Evolutionary conservation across 2,329 filamentous ascomycete genomes (phyloP), one percentile per base, ranked within the genome.

Genomic region (Colletotrichum tanaceti): DNA sequence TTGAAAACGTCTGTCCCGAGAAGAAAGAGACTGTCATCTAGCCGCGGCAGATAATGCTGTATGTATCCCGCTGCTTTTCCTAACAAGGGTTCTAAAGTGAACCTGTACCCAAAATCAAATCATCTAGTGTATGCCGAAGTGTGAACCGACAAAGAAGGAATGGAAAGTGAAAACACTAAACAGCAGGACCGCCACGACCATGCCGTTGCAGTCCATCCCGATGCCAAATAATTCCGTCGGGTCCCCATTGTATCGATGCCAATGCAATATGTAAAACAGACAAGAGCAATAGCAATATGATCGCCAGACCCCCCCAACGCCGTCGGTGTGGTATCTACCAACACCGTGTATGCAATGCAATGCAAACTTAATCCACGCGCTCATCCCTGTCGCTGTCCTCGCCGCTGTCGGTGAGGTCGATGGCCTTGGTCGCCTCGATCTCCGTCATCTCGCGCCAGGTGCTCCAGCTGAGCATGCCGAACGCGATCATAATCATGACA

Each of bases 391-490:
- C 83, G 47, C 73, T 77, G 60, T 85, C 82, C 46, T 84, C 83
- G 52, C 83, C 83, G 18, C 68, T 71, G 55, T 84, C 82, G 16
- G 80, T 80, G 65, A 83, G 75, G 62, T 85, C 83, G 3, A 83
- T 78, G 6, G 76, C 78, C 74, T 85, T 89, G 75, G 89, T 90
- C 71, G 85, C 85, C 74, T 90, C 87, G 73, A 97, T 93, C 79
- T 97, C 93, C 53, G 90, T 88, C 90, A 98, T 95, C 82, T 99
- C 96, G 58, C 90, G 87, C 81, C 95, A 99, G 0, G 95, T 98
- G 72, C 93, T 96, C 89, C 90, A 98, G 74, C 90, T 94, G 52
- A 99, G 79, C 75, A 97, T 85, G n/a, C 90, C 78, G 77, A 99
- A 99, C 0, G 96, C 96, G 1, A 88, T 85, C 66, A 97, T 92